Evolutionary conservation across 805 yeast genomes (phyloP).

Genomic region (Saturnispora sanitii): DNA sequence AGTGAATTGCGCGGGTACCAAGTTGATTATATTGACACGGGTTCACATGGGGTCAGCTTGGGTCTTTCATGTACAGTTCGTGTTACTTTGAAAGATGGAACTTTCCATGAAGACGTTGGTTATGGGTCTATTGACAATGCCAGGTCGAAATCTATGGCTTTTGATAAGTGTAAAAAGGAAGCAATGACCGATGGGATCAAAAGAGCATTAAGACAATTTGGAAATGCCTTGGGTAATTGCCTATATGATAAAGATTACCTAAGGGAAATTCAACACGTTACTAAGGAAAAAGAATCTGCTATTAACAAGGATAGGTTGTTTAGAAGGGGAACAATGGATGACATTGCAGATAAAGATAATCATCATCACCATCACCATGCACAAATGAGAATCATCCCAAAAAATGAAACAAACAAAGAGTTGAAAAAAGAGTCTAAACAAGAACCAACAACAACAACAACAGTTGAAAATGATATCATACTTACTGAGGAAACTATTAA

Average conservation of each 20-base stretch:
- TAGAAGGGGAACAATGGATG: constrained; percentile 14
- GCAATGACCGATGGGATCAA: constrained; percentile 81
- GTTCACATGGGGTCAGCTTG: constrained; percentile 46
- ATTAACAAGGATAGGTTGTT: constrained; percentile 26
- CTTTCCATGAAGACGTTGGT: constrained; percentile 72
- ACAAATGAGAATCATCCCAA: too few species aligned
- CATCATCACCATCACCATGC: neutral
- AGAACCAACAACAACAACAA: neutral
- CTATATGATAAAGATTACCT: constrained; percentile 67
- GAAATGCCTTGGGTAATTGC: constrained; percentile 73
- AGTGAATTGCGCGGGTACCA: constrained; percentile 57
- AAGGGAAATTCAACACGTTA: constrained; percentile 37
- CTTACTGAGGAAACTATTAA: neutral
- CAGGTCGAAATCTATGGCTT: constrained; percentile 59
- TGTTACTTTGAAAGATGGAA: constrained; percentile 69
- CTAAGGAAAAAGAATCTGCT: constrained; percentile 22
- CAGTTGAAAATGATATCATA: too few species aligned
- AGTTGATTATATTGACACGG: constrained; percentile 63
- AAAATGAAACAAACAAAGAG: neutral
- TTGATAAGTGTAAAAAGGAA: constrained; percentile 72
- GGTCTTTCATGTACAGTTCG: constrained; percentile 67
- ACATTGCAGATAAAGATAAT: neutral
- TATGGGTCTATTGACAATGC: constrained; percentile 67
- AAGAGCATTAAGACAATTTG: constrained; percentile 70
- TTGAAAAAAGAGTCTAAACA: too few species aligned